Base-by-base conservation (phyloP, 495 filamentous ascomycete species). In the Rusavskia elegans region DNA sequence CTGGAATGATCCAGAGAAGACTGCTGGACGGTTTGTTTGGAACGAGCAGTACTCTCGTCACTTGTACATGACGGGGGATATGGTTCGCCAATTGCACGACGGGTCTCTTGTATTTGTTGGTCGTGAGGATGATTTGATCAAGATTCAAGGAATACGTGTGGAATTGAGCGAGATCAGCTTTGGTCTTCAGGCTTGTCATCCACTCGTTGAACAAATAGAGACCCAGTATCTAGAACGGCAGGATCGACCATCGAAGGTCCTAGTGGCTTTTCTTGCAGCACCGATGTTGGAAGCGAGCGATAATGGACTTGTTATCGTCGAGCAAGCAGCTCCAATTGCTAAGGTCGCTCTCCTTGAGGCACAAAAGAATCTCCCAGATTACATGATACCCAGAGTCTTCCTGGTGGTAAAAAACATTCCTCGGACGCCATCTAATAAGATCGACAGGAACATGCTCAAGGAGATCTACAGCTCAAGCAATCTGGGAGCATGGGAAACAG, bases 41-140 rank as follows among this genome's bases (percentile, higher is more conserved):
- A 67, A 63, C 30, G 56, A 64, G 3, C 54, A 60, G 17, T 52
- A 59, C 2, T 23, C 45, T 3, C 60, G 58, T 27, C 49, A 27
- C 3, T 51, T 77, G 8, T 79, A 77, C 53, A 68, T 71, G 35
- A 79, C 75, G 13, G 76, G 75, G 13, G 76, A 79, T 56, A 54
- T 75, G 19, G 74, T 70, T 23, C 65, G 68, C 16, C 66, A 70
- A 55, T 49, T 71, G 32, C 53, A 57, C 6, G 64, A 71, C 53
- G 73, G 69, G 3, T 68, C 65, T 7, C 59, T 78, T 13, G 63
- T 69, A 39, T 68, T 76, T 48, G 54, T 69, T 23, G 64, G 62
- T 46, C 66, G 66, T 49, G 60, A 57, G 1, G 66, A 69, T 57
- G 66, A 69, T 35, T 48, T 66, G 35, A 59, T 69, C 52, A 69